These are phyloP conservation scores for Gleditsia sinensis DNA, from an alignment of 306 rosid genomes.

Conservation along the genomic window DNA sequence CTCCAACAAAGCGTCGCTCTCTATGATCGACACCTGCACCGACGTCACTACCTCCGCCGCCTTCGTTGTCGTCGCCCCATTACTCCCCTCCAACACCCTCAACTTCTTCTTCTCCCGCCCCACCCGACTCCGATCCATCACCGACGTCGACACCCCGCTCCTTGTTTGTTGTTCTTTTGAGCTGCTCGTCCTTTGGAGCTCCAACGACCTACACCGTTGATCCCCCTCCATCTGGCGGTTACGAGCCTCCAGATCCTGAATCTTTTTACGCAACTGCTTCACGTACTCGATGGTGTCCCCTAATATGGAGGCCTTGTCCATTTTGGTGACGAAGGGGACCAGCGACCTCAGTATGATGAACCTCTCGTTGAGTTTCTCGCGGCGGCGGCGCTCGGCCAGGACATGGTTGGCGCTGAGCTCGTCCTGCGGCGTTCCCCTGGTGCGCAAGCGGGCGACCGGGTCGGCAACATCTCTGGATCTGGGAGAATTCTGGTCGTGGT, in stretches of 20 bases:
- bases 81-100: constrained; percentile 48
- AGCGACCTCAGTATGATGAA: constrained; percentile 62
- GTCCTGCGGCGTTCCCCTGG: constrained; percentile 40
- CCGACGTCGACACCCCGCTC: no score
- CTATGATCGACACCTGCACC: constrained; percentile 66
- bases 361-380: constrained; percentile 69
- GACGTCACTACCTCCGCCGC: constrained; percentile 36
- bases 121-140: not conserved
- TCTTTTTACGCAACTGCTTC: constrained; percentile 53
- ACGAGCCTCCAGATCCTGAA: constrained; percentile 54
- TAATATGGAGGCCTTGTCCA: constrained; percentile 77
- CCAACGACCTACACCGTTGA: constrained; percentile 13
- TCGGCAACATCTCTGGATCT: constrained; percentile 16
- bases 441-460: constrained; percentile 22
- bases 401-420: constrained; percentile 61
- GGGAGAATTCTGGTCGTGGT: constrained; percentile 39
- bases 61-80: constrained; percentile 30
- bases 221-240: constrained; percentile 41
- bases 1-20: constrained; percentile 67
- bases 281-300: constrained; percentile 79
- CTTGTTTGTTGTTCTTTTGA: no score
- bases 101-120: constrained; percentile 47
- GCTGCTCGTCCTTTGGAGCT: no score
- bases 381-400: constrained; percentile 59
- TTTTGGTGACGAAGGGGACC: constrained; percentile 69